These are phyloP conservation scores for Leishmania aethiopica DNA, from an alignment of 208 protist genomes.

Conservation along the genomic window DNA sequence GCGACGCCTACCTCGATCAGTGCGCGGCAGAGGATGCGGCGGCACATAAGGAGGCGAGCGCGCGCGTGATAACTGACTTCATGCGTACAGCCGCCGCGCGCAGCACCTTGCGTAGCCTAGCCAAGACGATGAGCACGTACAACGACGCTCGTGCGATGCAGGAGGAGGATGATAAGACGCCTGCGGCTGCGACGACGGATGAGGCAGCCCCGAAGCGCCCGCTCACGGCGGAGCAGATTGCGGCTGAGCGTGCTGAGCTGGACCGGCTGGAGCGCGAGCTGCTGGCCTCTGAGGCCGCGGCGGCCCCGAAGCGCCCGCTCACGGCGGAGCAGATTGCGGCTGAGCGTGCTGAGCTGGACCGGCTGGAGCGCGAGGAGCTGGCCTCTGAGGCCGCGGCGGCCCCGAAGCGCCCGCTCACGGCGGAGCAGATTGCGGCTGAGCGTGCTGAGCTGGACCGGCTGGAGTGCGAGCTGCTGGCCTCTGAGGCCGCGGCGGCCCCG, in stretches of 20 bases:
- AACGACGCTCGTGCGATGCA: conserved; percentile 17
- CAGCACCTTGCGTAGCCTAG: conserved; percentile 6
- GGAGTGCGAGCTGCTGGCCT: neutral
- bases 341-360: conserved; percentile 6
- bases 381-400: neutral
- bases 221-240: neutral
- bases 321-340: conserved; percentile 13
- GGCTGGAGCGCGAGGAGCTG: neutral
- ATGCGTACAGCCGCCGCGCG: conserved; percentile 20
- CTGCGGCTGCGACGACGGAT: neutral
- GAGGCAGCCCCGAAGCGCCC: neutral
- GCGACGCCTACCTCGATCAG: conserved; percentile 13
- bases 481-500: neutral
- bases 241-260: neutral
- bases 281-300: neutral
- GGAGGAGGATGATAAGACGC: neutral
- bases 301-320: neutral
- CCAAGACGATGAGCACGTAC: neutral
- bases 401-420: neutral
- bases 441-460: conserved; percentile 8
- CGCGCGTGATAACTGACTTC: conserved; percentile 17
- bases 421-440: conserved; percentile 13
- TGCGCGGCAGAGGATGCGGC: conserved; percentile 4
- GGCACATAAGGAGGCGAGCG: conserved; percentile 8
- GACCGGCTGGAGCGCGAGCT: conserved; percentile 1